Base-by-base conservation (phyloP, 768 basidiomycete genomes). In the Russula vinacea region DNA sequence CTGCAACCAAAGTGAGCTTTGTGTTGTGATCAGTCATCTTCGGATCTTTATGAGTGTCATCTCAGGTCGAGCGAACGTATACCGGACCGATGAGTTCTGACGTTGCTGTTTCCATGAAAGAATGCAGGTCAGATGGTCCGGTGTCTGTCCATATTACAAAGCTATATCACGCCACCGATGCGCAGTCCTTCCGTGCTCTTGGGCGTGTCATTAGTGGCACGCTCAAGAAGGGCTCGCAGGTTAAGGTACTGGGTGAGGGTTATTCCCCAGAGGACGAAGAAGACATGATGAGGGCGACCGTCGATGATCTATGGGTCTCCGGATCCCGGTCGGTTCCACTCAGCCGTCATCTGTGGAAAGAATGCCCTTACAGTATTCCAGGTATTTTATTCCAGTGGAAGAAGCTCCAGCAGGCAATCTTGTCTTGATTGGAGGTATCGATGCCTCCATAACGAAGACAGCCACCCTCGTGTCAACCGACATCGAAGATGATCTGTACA, bases 231-330 rank as follows among this genome's bases (percentile, higher is more conserved):
- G 94, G 94, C 14, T 82, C 84, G 81, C 80, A 86, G 39, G 81
- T 99, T 67, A 98, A 97, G 78, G 95, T 98, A n/a, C 80, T 99
- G 8, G 97, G 97, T 62, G 97, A 98, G 74, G 94, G 94, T 0
- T 99, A 95, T 74, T 96, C 94, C 16, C 91, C 92, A n/a, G 96
- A 98, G 71, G 97, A 99, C 68, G 96, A 98, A 77, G 97, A 99
- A 76, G 97, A 99, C 72, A 96, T 98, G 94, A 83, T 90, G 74
- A 87, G 85, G 66, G 86, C 84, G 16, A 83, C 79, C 2, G 84
- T 97, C 3, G 95, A 98, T 69, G 88, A 89, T 66, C 78, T 98
- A 19, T 92, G 94, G 92, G 85, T 98, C 62, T 86, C 84, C 72
- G 90, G 98, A 79, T 86, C 96, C 17, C 82, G 96, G 91, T 95